Percentiles rank a stretch among this genome's conserved stretches.
Evolutionary conservation across 225 moss, liverwort and hornwort genomes (phyloP).

Genomic region (Physcomitrium patens): DNA sequence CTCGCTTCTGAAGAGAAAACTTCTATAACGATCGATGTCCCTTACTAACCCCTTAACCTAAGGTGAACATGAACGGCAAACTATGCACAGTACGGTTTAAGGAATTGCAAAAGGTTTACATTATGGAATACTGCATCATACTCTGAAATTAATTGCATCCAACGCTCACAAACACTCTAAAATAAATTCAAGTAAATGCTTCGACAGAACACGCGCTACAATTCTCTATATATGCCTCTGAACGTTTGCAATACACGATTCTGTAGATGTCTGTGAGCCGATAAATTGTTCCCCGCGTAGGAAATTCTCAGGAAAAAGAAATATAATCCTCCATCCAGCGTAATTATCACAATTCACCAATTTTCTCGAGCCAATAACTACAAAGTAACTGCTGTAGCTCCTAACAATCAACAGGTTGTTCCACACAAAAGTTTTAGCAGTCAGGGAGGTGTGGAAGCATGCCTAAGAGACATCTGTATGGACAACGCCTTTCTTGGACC

Average conservation of each 20-base stretch:
- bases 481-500: conserved; percentile 15
- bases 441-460: neutral
- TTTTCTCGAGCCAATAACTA: conserved; percentile 24
- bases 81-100: too few relatives aligned
- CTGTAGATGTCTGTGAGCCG: neutral
- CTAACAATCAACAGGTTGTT: conserved; percentile 9
- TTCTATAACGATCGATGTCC: too few relatives aligned
- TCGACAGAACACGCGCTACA: conserved; percentile 7
- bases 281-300: conserved; percentile 11
- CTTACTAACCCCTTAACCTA: too few relatives aligned
- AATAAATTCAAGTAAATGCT: neutral
- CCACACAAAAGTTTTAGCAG: neutral
- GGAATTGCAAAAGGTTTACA: too few relatives aligned
- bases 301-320: neutral
- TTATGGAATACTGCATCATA: too few relatives aligned
- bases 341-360: conserved; percentile 1
- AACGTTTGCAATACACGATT: conserved; percentile 1
- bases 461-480: conserved; percentile 12
- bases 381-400: conserved; percentile 12
- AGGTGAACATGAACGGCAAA: too few relatives aligned
- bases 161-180: neutral
- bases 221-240: neutral
- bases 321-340: neutral
- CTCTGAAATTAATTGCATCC: neutral
- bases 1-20: too few relatives aligned